Evolutionary conservation across 441 rosid species (phyloP).

Genomic region (Eugenia klotzschiana): DNA sequence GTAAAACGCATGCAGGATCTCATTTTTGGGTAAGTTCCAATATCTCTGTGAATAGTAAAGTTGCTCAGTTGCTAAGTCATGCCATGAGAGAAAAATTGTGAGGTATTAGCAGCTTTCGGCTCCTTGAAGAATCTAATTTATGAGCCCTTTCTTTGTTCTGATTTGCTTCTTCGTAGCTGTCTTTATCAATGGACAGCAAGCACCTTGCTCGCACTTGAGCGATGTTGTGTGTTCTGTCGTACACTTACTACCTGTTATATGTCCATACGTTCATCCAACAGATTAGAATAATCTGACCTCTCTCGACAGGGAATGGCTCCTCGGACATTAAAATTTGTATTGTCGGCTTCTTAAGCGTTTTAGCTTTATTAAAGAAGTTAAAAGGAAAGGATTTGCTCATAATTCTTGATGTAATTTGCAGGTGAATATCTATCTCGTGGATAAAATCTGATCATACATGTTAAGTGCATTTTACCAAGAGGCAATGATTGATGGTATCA

Average conservation of each 20-base stretch:
- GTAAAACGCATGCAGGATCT: background rate
- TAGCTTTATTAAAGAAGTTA: background rate
- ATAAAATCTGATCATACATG: background rate
- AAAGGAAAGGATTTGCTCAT: background rate
- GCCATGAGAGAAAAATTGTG: background rate
- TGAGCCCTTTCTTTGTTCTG: background rate
- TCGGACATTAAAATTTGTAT: background rate
- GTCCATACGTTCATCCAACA: background rate
- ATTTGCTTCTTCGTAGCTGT: background rate
- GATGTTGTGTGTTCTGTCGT: background rate
- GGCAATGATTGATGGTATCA: background rate
- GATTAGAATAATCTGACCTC: background rate
- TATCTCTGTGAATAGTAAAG: background rate
- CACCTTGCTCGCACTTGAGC: background rate
- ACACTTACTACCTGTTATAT: background rate
- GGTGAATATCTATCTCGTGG: background rate
- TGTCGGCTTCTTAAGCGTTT: background rate
- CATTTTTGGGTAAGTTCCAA: background rate
- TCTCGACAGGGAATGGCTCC: background rate
- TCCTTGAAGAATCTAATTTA: background rate
- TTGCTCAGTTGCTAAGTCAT: background rate
- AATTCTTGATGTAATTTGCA: background rate
- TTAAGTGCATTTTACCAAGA: background rate
- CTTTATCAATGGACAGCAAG: background rate
- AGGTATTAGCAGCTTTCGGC: background rate